Conservation (phyloP, 2,329 filamentous ascomycete genomes). For the Colletotrichum sp. region DNA sequence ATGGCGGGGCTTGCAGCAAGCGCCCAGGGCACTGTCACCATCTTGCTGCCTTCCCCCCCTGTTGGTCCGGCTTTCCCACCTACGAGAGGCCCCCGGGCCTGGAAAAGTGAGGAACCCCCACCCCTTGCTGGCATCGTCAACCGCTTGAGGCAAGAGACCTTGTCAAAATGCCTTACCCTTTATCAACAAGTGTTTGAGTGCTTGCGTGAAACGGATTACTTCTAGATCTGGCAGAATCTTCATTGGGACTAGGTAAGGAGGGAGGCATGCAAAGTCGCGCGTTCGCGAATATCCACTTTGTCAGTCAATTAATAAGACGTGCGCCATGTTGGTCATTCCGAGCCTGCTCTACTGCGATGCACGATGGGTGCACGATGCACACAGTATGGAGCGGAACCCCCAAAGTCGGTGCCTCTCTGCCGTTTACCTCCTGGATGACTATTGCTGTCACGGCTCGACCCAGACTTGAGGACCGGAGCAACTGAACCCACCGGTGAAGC, state of each 20-base stretch:
- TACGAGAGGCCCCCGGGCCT: neutral
- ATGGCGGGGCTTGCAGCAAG: constrained; percentile 14
- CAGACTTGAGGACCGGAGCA: neutral
- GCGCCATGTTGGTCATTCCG: neutral
- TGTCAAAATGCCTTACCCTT: neutral
- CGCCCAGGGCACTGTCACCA: neutral
- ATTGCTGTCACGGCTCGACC: neutral
- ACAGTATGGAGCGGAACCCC: constrained; percentile 1
- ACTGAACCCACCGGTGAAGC: neutral
- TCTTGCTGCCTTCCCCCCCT: neutral
- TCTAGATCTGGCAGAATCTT: neutral
- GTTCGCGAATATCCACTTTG: neutral
- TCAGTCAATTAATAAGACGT: neutral
- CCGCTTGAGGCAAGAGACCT: neutral
- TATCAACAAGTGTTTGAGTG: neutral
- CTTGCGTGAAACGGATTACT: neutral
- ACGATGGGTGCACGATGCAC: neutral
- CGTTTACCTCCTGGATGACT: neutral
- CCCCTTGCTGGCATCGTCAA: neutral
- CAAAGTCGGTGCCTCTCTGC: constrained; percentile 1
- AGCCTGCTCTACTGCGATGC: neutral
- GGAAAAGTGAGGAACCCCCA: neutral
- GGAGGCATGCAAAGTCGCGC: neutral
- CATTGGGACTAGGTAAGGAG: neutral
- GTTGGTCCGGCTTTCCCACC: neutral